Percentiles rank a stretch among this genome's conserved stretches.
Evolutionary conservation across 192 early-diverging fungal species (phyloP).

Genomic region (Chytriomyces sp.): DNA sequence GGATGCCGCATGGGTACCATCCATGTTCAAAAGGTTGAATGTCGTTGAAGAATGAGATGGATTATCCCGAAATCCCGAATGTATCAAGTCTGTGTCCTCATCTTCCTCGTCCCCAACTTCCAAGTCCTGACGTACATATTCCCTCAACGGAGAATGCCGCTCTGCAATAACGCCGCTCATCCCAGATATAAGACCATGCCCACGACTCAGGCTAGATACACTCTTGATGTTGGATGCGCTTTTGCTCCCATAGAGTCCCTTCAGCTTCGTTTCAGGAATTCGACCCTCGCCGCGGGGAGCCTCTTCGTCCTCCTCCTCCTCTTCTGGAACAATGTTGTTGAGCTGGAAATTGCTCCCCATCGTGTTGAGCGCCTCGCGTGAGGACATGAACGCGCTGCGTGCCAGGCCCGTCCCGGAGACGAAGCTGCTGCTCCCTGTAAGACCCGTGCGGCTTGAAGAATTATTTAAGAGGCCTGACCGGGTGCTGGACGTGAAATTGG

Average conservation of each 20-base stretch:
- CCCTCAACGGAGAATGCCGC: no score
- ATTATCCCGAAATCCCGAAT: not conserved
- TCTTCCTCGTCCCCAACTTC: conserved; percentile 16
- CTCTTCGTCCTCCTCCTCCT: conserved; percentile 25
- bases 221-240: not conserved
- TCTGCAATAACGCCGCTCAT: no score
- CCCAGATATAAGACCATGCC: no score
- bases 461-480: not conserved
- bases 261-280: not conserved
- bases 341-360: conserved; percentile 31
- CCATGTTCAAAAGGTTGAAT: not conserved
- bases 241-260: not conserved
- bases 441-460: not conserved
- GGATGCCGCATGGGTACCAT: not conserved
- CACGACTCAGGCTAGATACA: not conserved
- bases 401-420: conserved; percentile 2
- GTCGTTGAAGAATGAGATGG: not conserved
- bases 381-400: conserved; percentile 19
- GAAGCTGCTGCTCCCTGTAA: not conserved
- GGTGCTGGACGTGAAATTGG: not conserved
- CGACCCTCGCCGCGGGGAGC: not conserved
- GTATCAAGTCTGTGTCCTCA: not conserved
- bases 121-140: not conserved
- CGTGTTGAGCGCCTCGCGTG: not conserved
- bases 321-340: conserved; percentile 31